Conservation (phyloP, 805 yeast genomes). For the Wickerhamiella cacticola region DNA sequence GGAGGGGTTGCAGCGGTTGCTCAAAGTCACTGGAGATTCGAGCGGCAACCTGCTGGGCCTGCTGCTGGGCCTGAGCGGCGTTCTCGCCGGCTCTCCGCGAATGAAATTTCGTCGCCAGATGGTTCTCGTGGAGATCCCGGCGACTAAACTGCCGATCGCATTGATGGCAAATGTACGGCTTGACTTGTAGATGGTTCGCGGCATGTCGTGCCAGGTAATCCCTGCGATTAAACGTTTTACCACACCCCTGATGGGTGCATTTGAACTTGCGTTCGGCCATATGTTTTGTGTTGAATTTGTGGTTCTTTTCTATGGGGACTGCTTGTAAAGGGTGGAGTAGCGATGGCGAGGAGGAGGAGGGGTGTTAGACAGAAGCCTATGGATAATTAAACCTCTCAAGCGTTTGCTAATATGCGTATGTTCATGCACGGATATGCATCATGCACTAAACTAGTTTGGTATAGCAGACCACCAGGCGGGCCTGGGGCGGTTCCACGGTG, state of each 20-base stretch:
- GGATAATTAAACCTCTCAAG: not conserved
- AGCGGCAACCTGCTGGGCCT: too few species aligned
- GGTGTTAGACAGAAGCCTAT: too few species aligned
- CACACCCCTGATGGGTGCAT: slow-evolving; percentile 30
- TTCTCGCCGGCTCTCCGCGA: slow-evolving; percentile 22
- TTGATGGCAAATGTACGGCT: slow-evolving; percentile 27
- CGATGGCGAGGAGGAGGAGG: too few species aligned
- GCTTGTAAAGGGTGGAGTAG: not conserved
- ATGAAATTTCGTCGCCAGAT: slow-evolving; percentile 27
- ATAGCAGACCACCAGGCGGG: too few species aligned
- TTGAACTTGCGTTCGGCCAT: slow-evolving; percentile 19
- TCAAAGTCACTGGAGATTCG: too few species aligned
- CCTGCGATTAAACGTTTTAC: slow-evolving; percentile 28
- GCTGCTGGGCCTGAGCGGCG: not conserved
- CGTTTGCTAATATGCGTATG: not conserved
- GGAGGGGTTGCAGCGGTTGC: too few species aligned
- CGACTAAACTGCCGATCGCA: slow-evolving; percentile 30
- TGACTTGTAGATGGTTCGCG: slow-evolving; percentile 29
- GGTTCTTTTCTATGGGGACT: not conserved
- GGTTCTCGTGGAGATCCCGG: slow-evolving; percentile 29
- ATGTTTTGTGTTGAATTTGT: too few species aligned
- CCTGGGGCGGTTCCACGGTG: too few species aligned
- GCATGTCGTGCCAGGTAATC: slow-evolving; percentile 31
- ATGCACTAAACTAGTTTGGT: too few species aligned
- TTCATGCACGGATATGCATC: not conserved